Evolutionary conservation across 2,329 filamentous ascomycete species (phyloP).

Genomic region (Scedosporium boydii): DNA sequence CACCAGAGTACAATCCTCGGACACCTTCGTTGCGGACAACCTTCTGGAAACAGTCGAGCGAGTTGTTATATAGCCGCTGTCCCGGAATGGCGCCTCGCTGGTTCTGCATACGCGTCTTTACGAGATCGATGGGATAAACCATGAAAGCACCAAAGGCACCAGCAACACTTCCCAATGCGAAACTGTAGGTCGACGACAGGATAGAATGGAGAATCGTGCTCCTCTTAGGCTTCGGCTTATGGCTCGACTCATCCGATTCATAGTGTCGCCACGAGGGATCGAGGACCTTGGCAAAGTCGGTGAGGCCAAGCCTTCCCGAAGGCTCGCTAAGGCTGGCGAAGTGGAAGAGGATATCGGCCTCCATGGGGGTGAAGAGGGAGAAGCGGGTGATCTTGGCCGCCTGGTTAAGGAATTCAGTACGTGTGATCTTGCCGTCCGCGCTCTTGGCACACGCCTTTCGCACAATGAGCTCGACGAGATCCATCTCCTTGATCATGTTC

Average conservation of each 20-base stretch:
- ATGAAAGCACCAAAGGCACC: conserved; percentile 98
- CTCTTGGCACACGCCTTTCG: conserved; percentile 78
- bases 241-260: conserved; percentile 34
- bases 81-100: conserved; percentile 77
- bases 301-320: conserved; percentile 70
- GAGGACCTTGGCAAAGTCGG: conserved; percentile 88
- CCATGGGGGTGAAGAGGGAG: conserved; percentile 95
- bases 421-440: conserved; percentile 83
- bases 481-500: conserved; percentile 97
- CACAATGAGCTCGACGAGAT: conserved; percentile 88
- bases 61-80: conserved; percentile 92
- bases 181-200: conserved; percentile 72
- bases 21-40: conserved; percentile 89
- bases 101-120: conserved; percentile 98
- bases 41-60: conserved; percentile 87
- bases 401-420: conserved; percentile 89
- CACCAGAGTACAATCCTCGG: conserved; percentile 83
- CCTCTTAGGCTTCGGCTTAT: conserved; percentile 14
- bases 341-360: conserved; percentile 97
- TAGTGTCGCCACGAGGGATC: conserved; percentile 82
- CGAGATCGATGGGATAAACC: conserved; percentile 97
- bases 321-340: conserved; percentile 90
- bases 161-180: conserved; percentile 77
- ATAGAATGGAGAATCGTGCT: conserved; percentile 47
- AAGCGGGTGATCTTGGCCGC: conserved; percentile 86